Conservation (phyloP, 2,329 filamentous ascomycete species). For the Sordariomycetes sp. region DNA sequence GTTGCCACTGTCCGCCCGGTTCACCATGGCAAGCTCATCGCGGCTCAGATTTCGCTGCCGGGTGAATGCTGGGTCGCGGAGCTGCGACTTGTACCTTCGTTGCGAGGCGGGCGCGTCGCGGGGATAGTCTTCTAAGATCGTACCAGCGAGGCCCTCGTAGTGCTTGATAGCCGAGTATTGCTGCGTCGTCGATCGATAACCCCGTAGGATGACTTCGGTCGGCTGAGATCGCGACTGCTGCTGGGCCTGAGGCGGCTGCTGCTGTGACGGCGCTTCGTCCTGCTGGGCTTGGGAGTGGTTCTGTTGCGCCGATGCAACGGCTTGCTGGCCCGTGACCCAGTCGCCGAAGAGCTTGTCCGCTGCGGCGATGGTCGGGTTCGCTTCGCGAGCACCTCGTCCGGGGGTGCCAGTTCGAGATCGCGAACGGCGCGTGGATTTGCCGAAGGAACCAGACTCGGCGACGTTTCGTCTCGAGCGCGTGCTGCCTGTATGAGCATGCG, state of each 20-base stretch:
- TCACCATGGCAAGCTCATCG: constrained; percentile 70
- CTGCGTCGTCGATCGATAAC: constrained; percentile 56
- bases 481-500: constrained; percentile 38
- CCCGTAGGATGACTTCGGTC: constrained; percentile 75
- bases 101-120: constrained; percentile 68
- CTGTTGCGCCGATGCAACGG: constrained; percentile 12
- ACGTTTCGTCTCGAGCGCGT: constrained; percentile 41
- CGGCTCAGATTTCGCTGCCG: constrained; percentile 55
- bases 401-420: constrained; percentile 52
- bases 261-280: constrained; percentile 20
- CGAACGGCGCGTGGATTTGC: constrained; percentile 56
- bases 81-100: constrained; percentile 63
- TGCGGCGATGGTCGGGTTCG: constrained; percentile 52
- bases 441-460: constrained; percentile 57
- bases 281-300: constrained; percentile 19
- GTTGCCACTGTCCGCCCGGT: constrained; percentile 70
- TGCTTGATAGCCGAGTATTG: constrained; percentile 84
- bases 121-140: constrained; percentile 89
- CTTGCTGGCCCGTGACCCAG: constrained; percentile 43
- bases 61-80: constrained; percentile 63
- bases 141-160: constrained; percentile 78
- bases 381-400: constrained; percentile 38
- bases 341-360: constrained; percentile 54
- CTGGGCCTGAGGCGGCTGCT: constrained; percentile 19
- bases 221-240: constrained; percentile 24